Conservation (phyloP, 331 rosid genomes). For the Malus hybrid region DNA sequence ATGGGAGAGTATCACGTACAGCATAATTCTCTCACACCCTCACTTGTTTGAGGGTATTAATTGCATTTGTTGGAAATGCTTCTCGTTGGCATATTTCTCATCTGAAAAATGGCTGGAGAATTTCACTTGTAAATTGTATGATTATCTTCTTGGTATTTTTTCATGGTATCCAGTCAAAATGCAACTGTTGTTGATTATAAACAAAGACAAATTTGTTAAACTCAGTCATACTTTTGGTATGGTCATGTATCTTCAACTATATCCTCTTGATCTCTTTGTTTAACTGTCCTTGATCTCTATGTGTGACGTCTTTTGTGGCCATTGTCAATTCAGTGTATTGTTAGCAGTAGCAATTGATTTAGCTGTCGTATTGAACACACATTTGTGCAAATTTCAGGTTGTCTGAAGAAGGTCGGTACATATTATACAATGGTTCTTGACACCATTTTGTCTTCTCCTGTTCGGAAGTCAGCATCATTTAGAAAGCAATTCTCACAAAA, state of each 20-base stretch:
- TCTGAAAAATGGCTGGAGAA: background rate
- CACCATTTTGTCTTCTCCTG: conserved; percentile 72
- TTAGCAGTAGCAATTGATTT: background rate
- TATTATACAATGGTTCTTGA: conserved; percentile 74
- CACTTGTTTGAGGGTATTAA: background rate
- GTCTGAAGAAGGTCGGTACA: conserved; percentile 25
- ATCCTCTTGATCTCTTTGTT: background rate
- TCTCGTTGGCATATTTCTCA: background rate
- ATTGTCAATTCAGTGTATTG: background rate
- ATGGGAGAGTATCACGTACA: background rate
- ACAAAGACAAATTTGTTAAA: background rate
- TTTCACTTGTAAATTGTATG: background rate
- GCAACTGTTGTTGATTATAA: background rate
- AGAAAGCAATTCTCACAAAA: conserved; percentile 48
- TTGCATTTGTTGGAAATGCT: background rate
- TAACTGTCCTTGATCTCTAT: background rate
- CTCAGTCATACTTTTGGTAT: background rate
- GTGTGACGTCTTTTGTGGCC: no score
- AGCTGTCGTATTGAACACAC: background rate
- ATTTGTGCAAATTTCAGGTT: conserved; percentile 22
- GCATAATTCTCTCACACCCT: background rate
- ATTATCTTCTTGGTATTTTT: background rate
- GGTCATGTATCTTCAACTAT: background rate
- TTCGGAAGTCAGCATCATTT: conserved; percentile 54
- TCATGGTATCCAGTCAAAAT: background rate